These are phyloP conservation scores for Boletus semigastroideus DNA, from an alignment of 1,284 basidiomycete species.

Conservation along the genomic window DNA sequence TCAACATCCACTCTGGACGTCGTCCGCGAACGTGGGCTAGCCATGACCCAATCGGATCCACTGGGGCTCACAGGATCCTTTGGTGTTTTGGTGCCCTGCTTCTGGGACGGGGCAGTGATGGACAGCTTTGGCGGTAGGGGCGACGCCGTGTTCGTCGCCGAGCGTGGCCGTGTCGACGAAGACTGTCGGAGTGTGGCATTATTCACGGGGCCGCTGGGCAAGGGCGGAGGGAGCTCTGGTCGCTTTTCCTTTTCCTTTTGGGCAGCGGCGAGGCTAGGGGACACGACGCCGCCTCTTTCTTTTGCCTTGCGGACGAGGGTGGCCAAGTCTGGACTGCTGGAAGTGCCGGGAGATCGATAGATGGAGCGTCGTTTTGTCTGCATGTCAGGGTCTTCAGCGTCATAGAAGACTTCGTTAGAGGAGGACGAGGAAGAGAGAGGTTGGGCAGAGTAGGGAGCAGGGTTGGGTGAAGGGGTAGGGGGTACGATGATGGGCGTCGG, in stretches of 20 bases:
- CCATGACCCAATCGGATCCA: conserved; percentile 53
- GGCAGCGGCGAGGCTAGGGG: conserved; percentile 27
- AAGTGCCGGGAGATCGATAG: conserved; percentile 84
- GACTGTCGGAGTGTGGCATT: conserved; percentile 12
- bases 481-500: conserved; percentile 55
- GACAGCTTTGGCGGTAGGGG: conserved; percentile 29
- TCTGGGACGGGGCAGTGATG: conserved; percentile 27
- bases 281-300: conserved; percentile 53
- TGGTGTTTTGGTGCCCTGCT: conserved; percentile 22
- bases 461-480: conserved; percentile 48
- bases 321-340: conserved; percentile 85
- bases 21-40: conserved; percentile 41
- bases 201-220: conserved; percentile 33
- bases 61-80: conserved; percentile 32
- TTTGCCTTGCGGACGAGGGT: conserved; percentile 80
- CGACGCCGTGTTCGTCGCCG: conserved; percentile 35
- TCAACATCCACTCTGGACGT: conserved; percentile 44
- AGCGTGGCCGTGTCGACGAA: conserved; percentile 30
- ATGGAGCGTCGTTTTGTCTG: conserved; percentile 78
- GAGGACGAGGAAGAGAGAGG: conserved; percentile 40
- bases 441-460: conserved; percentile 34
- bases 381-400: conserved; percentile 62
- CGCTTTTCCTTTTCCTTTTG: conserved; percentile 43
- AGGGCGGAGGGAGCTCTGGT: conserved; percentile 48
- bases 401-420: conserved; percentile 58